Evolutionary conservation across 2,329 filamentous ascomycete genomes (phyloP).

Genomic region (Drechslerella dactyloides): DNA sequence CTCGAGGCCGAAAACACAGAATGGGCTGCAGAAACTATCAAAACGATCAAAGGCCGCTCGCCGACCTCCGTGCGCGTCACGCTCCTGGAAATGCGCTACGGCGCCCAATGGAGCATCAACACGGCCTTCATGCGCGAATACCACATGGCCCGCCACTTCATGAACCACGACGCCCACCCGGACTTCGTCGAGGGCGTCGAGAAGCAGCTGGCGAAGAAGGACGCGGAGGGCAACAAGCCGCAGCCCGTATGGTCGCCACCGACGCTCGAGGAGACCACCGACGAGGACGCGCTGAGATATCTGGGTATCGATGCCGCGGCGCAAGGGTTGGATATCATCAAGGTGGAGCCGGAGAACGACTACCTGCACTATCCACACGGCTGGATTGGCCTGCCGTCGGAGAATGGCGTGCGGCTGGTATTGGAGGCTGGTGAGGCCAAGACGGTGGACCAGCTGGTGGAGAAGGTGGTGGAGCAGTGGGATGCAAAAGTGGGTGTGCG

Average conservation of each 20-base stretch:
- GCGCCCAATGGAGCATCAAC: conserved; percentile 76
- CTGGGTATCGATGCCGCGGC: conserved; percentile 64
- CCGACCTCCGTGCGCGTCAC: conserved; percentile 87
- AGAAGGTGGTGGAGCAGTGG: conserved; percentile 34
- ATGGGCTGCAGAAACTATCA: conserved; percentile 81
- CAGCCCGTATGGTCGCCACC: conserved; percentile 78
- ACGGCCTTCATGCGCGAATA: conserved; percentile 87
- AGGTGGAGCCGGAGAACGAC: conserved; percentile 64
- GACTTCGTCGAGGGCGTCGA: conserved; percentile 94
- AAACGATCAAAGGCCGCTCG: conserved; percentile 77
- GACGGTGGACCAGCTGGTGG: conserved; percentile 30
- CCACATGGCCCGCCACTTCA: conserved; percentile 83
- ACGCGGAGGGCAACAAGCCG: background rate
- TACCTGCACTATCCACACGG: conserved; percentile 77
- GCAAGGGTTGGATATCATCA: conserved; percentile 64
- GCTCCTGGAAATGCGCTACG: conserved; percentile 79
- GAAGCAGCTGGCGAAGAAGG: conserved; percentile 67
- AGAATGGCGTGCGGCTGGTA: conserved; percentile 59
- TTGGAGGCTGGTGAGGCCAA: conserved; percentile 14
- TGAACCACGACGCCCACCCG: conserved; percentile 69
- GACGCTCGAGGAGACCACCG: conserved; percentile 70
- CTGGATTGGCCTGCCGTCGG: conserved; percentile 74
- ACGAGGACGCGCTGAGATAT: conserved; percentile 70
- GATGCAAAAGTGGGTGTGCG: conserved; percentile 38
- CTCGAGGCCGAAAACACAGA: conserved; percentile 62